Evolutionary conservation across 2,329 filamentous ascomycete species (phyloP), one percentile per base, ranked within the genome.

Genomic region (Verticillium longisporum): DNA sequence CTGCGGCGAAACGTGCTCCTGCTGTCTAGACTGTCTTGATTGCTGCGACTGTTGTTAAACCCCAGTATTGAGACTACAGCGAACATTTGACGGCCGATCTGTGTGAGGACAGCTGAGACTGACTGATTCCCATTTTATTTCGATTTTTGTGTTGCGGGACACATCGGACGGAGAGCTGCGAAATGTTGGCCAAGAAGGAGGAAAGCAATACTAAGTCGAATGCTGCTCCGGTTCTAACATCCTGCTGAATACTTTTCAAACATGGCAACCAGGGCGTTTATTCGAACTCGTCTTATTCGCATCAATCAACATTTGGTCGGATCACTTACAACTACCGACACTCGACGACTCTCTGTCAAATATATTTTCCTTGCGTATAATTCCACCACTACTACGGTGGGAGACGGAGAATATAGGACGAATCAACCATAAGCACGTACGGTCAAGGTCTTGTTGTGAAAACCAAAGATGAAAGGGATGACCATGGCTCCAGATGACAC

Each of bases 1-100:
- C 57, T 78, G 76, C 63, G 76, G 75, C 3, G 75, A 78, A 65
- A 73, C 75, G 3, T 78, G 75, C 68, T 75, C 77, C 62, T 78
- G 76, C 68, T 78, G 75, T 64, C 66, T 77, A 34, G 76, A 78
- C 56, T 77, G 74, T 64, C 61, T 76, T 32, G 72, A 73, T 61
- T 76, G 74, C 67, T 77, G 75, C 69, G 76, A 67, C 69, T 73
- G 75, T 68, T 76, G 67, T 68, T 73, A 71, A 70, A 60, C 36
- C 37, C 18, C 14, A 18, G 45, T 26, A 21, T 26, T 18, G 45
- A 50, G 21, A 50, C 45, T n/a, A 50, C 45, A 18, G 21, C 45
- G 21, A 21, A 50, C n/a, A 26, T 50, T 45, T 41, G 45, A 50
- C 45, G 45, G 45, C 45, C 45, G 45, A 21, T 21, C 21, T 50